Percentiles rank a stretch among this genome's conserved stretches.
Evolutionary conservation across 148 eudicot species (phyloP).

Genomic region (Amaranthus hypochondriacus): DNA sequence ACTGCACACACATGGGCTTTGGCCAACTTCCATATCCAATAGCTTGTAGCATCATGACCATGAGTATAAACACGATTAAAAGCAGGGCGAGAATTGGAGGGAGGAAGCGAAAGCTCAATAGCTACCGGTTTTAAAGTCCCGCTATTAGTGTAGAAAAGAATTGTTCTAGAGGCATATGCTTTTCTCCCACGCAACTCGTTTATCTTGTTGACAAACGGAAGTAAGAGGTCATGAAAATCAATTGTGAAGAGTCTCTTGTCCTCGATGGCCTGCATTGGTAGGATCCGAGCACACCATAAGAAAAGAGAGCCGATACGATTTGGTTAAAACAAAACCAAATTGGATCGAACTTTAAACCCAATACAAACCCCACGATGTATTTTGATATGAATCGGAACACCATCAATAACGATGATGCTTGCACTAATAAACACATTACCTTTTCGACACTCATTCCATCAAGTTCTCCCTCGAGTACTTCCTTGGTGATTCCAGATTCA

Average conservation of each 20-base stretch:
- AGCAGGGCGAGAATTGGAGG: constrained; percentile 38
- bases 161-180: constrained; percentile 70
- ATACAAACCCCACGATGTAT: too few species aligned
- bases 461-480: constrained; percentile 54
- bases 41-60: constrained; percentile 69
- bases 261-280: constrained; percentile 49
- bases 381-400: neutral
- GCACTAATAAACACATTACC: constrained; percentile 31
- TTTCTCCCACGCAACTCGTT: constrained; percentile 59
- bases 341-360: neutral
- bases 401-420: neutral
- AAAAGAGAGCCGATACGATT: neutral
- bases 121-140: constrained; percentile 63
- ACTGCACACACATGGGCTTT: constrained; percentile 90
- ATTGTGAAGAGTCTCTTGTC: constrained; percentile 57
- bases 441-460: constrained; percentile 69
- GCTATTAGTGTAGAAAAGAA: constrained; percentile 40
- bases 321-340: neutral
- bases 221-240: constrained; percentile 73
- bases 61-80: constrained; percentile 62
- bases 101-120: constrained; percentile 86
- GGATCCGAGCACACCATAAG: neutral
- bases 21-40: constrained; percentile 88
- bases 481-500: constrained; percentile 64
- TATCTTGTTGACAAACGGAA: constrained; percentile 73